Evolutionary conservation across 2,329 filamentous ascomycete genomes (phyloP), one percentile per base, ranked within the genome.

Genomic region (Xenoacremonium recifei): DNA sequence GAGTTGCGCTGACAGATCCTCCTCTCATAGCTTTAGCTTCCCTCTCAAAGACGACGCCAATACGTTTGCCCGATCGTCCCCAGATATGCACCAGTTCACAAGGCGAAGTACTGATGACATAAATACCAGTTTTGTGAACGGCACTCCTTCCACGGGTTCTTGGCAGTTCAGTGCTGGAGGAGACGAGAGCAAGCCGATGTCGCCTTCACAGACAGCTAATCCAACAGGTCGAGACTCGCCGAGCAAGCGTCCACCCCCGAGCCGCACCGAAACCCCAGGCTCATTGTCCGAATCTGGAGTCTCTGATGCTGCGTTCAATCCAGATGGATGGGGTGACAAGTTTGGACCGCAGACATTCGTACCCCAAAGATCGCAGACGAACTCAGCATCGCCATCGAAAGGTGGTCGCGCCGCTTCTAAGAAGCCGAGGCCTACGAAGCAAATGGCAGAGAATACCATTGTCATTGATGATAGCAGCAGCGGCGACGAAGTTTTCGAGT

Each of bases 391-490:
- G 6, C 73, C 75, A 13, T 71, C 69, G 4, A 66, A 75, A 30
- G 47, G 64, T 21, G 55, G 55, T 30, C 69, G 76, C 6, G 48
- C 63, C 25, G 72, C 74, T 27, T 74, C 76, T 11, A 84, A 79
- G 64, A 84, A 81, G 58, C 70, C 77, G 0, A 85, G 79, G 59
- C 75, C 78, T 25, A 72, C 75, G 4, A 82, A 79, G 57, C 65
- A 68, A 49, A 70, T 68, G 2, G 62, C 67, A 6, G 73, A 72
- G 4, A 69, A 64, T 11, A 68, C 72, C 3, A 69, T 68, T 25
- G 68, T 75, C 5, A 69, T 73, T 21, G 70, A 74, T 0, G 72
- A 73, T 4, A 70, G 69, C 37, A 74, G 68, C 39, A 73, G 68
- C 29, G 70, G 71, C 5, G 71, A 72, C 32, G 70, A 66, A 40